phyloP scores from a whole-genome alignment of 1,139 yeast genomes.

The Komagataea norvegica region DNA sequence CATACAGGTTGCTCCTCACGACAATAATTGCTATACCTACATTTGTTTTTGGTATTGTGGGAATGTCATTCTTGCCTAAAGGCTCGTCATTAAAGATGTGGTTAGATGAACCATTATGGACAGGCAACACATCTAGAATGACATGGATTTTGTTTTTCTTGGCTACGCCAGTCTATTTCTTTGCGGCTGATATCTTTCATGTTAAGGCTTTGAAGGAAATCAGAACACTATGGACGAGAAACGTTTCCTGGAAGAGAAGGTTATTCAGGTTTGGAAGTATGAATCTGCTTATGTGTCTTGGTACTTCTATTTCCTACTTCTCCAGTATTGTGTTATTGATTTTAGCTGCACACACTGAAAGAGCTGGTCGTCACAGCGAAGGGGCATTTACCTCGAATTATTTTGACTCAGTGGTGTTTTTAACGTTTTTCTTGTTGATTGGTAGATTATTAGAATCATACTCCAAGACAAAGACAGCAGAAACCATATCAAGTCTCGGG shows the following conservation, averaged over 20 bases:
- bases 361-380: slow-evolving; percentile 13
- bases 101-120: slow-evolving; percentile 61
- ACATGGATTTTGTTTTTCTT: slow-evolving; percentile 63
- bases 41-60: slow-evolving; percentile 61
- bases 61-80: slow-evolving; percentile 56
- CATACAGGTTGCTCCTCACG: slow-evolving; percentile 45
- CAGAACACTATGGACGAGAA: slow-evolving; percentile 50
- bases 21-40: slow-evolving; percentile 61
- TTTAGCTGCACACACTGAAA: slow-evolving; percentile 41
- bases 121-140: slow-evolving; percentile 55
- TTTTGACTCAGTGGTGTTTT: slow-evolving; percentile 74
- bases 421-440: slow-evolving; percentile 63
- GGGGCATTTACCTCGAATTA: slow-evolving; percentile 57
- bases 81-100: slow-evolving; percentile 42
- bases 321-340: slow-evolving; percentile 57
- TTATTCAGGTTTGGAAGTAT: slow-evolving; percentile 70
- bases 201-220: slow-evolving; percentile 59
- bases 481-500: slow-evolving; percentile 53
- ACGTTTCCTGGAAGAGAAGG: slow-evolving; percentile 52
- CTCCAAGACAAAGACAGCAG: slow-evolving; percentile 64
- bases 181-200: slow-evolving; percentile 72
- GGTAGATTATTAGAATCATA: slow-evolving; percentile 66
- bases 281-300: slow-evolving; percentile 67
- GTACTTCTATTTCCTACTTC: slow-evolving; percentile 68
- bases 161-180: slow-evolving; percentile 71